Evolutionary conservation across 1,284 basidiomycete species (phyloP).

Genomic region (Pseudozyma hubeiensis): DNA sequence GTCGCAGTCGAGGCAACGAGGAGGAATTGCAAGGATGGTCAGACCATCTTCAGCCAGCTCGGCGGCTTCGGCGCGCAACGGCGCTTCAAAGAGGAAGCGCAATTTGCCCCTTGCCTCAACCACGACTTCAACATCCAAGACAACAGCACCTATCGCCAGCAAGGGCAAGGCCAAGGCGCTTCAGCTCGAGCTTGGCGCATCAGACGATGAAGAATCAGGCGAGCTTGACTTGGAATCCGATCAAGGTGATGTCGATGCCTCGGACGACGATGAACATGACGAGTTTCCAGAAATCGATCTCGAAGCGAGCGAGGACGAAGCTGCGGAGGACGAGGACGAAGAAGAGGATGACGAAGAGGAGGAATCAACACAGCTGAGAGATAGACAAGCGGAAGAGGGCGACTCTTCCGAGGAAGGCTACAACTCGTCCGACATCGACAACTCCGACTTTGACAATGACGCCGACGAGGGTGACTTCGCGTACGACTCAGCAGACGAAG

Average conservation of each 20-base stretch:
- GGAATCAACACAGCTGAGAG: constrained; percentile 28
- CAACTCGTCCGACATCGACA: constrained; percentile 45
- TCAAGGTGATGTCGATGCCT: constrained; percentile 42
- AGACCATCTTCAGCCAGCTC: constrained; percentile 29
- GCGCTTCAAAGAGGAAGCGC: constrained; percentile 46
- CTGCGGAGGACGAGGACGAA: constrained; percentile 54
- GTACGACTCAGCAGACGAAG: constrained; percentile 57
- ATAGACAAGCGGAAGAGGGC: constrained; percentile 38
- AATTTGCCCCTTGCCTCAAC: constrained; percentile 11
- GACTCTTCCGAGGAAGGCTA: constrained; percentile 35
- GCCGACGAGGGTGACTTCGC: constrained; percentile 39
- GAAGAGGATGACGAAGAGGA: constrained; percentile 54
- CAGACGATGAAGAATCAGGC: constrained; percentile 29
- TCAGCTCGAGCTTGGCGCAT: constrained; percentile 26
- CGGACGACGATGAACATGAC: constrained; percentile 65
- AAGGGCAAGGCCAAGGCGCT: constrained; percentile 29
- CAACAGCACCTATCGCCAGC: constrained; percentile 5
- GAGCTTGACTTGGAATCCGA: constrained; percentile 44
- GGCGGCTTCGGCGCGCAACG: constrained; percentile 30
- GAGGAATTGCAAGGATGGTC: constrained; percentile 17
- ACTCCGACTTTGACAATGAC: constrained; percentile 28
- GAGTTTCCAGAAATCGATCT: constrained; percentile 72
- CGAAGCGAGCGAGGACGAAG: constrained; percentile 62
- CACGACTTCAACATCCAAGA: constrained; percentile 5
- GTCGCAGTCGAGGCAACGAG: too few species aligned